A percentile compares a stretch with the other conserved stretches of the same genome.
Evolutionary conservation across 352 stramenopile genomes (phyloP).

Genomic region (Halophytophthora polymorphica): DNA sequence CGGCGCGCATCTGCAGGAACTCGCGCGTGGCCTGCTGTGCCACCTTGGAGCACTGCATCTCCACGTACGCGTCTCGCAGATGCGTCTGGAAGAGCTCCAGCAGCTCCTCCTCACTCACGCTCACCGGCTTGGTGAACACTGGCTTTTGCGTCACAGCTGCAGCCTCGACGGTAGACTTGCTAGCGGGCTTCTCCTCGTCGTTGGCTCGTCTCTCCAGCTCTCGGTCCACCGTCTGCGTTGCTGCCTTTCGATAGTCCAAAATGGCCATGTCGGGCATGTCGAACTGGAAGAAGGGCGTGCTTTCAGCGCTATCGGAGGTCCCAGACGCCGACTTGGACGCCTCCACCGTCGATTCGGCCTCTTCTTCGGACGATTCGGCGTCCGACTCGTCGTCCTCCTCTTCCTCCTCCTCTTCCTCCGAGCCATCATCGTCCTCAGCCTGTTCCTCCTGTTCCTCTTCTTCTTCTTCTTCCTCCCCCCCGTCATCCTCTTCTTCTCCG

Average conservation of each 20-base stretch:
- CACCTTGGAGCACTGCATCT: constrained; percentile 44
- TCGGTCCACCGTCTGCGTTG: constrained; percentile 32
- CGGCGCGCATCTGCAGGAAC: constrained; percentile 58
- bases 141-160: constrained; percentile 8
- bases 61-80: constrained; percentile 44
- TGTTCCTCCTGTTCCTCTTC: constrained; percentile 11
- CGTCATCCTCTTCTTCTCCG: constrained; percentile 16
- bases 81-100: constrained; percentile 41
- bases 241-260: constrained; percentile 41
- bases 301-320: neutral
- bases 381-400: constrained; percentile 8
- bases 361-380: constrained; percentile 9
- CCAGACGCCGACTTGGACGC: neutral
- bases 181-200: neutral
- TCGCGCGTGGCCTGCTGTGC: constrained; percentile 45
- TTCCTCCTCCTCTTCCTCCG: constrained; percentile 8
- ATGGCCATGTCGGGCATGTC: constrained; percentile 45
- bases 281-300: constrained; percentile 41
- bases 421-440: constrained; percentile 8
- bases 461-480: constrained; percentile 16
- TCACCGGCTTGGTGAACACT: constrained; percentile 21
- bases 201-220: constrained; percentile 31
- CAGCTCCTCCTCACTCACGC: constrained; percentile 41
- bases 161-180: constrained; percentile 1
- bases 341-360: constrained; percentile 12